A percentile compares a stretch with the other conserved stretches of the same genome.
These are phyloP conservation scores for Linum lewisii DNA, from an alignment of 345 rosid genomes.

Conservation along the genomic window DNA sequence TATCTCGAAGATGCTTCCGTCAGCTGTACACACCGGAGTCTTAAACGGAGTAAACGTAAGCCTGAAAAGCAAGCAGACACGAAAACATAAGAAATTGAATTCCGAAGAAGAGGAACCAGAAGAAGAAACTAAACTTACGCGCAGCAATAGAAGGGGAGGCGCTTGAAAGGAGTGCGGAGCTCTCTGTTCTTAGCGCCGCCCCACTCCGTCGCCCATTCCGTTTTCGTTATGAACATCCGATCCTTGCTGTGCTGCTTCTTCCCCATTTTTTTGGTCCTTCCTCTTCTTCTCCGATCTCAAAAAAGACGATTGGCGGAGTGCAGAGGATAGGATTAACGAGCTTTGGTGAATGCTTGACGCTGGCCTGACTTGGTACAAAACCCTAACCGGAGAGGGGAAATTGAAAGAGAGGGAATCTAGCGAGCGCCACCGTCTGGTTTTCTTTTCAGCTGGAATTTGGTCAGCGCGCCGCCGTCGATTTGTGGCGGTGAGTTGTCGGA, in stretches of 20 bases:
- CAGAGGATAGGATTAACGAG: no score
- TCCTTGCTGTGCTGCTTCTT: slow-evolving; percentile 97
- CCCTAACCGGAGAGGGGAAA: no score
- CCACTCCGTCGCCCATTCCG: slow-evolving; percentile 99
- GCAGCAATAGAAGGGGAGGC: slow-evolving; percentile 97
- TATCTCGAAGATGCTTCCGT: slow-evolving; percentile 84
- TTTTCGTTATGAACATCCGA: slow-evolving; percentile 89
- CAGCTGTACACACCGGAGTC: slow-evolving; percentile 59
- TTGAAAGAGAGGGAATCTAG: no score
- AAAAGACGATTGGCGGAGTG: neutral
- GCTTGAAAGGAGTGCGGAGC: slow-evolving; percentile 63
- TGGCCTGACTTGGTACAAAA: no score
- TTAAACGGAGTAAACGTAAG: slow-evolving; percentile 86
- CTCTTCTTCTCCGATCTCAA: slow-evolving; percentile 1
- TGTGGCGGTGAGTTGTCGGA: no score
- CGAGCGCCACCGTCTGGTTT: no score
- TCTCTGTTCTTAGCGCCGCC: slow-evolving; percentile 94
- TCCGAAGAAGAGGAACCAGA: neutral
- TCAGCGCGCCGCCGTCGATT: no score
- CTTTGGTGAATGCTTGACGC: no score
- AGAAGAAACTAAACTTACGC: slow-evolving; percentile 37
- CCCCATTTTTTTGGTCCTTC: slow-evolving; percentile 50
- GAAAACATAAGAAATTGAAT: neutral
- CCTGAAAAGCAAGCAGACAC: slow-evolving; percentile 34
- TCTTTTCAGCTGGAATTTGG: no score